Evolutionary conservation across 1,284 basidiomycete species (phyloP), one percentile per base, ranked within the genome.

Genomic region (Agaricales sp.): DNA sequence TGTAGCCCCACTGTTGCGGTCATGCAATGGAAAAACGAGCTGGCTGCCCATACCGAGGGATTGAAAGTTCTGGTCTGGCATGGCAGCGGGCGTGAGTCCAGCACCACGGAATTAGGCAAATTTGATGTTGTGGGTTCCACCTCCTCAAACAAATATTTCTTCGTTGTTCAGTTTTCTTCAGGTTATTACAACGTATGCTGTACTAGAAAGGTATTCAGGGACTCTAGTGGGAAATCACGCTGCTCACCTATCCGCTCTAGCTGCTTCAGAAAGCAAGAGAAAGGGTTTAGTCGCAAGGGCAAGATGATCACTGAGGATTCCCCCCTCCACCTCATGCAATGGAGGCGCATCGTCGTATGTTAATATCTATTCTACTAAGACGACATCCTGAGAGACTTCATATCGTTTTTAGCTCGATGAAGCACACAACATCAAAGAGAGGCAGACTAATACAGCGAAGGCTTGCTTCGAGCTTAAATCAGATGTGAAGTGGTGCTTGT

Each of bases 21-120:
- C 55, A 94, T 99, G 84, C 95, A 99, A 69, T 99, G 96, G 96
- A 81, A 83, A 57, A 92, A 95, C 63, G 96, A 99, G 65, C 92
- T 99, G 51, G 80, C 82, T 30, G 68, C 82, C 0, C 89, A 92
- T 57, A 87, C 90, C 0, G 77, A 84, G 53, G 82, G 82, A 4
- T 69, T 92, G 59, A 81, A 81, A 48, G 88, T 95, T 22, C 78
- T 88, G 39, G 77, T 99, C 13, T 99, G 92, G 92, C 94, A 99
- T 62, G 96, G 96, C 18, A 67, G 78, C 2, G 75, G 80, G 13
- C 75, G 87, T 23, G 75, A 81, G 54, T 73, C 72, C 0, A 71
- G 89, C 55, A 61, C 70, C 18, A 73, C 77, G 50, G 79, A 86
- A 59, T 71, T 99, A 37, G 72, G 81, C 67, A 84, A 91, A 63